Evolutionary conservation across 2,329 filamentous ascomycete species (phyloP), one percentile per base, ranked within the genome.

Genomic region (Fonsecaea erecta): DNA sequence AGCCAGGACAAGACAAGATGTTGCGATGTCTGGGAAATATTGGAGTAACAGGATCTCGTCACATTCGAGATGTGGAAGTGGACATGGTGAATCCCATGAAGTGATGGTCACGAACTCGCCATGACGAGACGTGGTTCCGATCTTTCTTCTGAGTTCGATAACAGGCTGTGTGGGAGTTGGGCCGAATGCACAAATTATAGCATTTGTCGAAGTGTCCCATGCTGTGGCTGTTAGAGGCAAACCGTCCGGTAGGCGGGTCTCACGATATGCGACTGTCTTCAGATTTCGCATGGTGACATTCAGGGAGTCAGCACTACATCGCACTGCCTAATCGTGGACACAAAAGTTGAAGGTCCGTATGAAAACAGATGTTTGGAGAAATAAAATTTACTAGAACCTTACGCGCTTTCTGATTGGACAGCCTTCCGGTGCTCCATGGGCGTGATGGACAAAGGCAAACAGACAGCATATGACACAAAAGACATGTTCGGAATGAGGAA

Each of bases 61-160:
- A 73, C 87, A 87, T 58, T 82, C 77, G 70, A 96, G 80, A 73
- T 93, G 88, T 65, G 92, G 91, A 65, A 87, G 86, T 60, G 92
- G 91, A 74, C 88, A 92, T 62, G 89, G 90, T 18, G 92, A 91
- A 80, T 97, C 91, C 95, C 95, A 99, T 43, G 90, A 91, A 63
- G 93, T 90, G 72, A 98, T 87, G 55, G 76, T 77, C 24, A 76
- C 70, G 35, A 81, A 77, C 43, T 63, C 74, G 74, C 51, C 76
- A 73, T 54, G 72, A 71, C 70, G 77, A n/a, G 61, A 57, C 7
- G 40, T n/a, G 9, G 28, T 59, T 26, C 24, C 18, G 12, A 60
- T 63, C 67, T 71, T 79, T 67, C 86, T 81, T 72, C 84, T 85
- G 65, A 98, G 83, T 77, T 94, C 89, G 72, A 99, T 90, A 59